A percentile compares a stretch with the other conserved stretches of the same genome.
Evolutionary conservation across 176 grass and related monocot species (phyloP).

Genomic region (Urochloa ruziziensis): DNA sequence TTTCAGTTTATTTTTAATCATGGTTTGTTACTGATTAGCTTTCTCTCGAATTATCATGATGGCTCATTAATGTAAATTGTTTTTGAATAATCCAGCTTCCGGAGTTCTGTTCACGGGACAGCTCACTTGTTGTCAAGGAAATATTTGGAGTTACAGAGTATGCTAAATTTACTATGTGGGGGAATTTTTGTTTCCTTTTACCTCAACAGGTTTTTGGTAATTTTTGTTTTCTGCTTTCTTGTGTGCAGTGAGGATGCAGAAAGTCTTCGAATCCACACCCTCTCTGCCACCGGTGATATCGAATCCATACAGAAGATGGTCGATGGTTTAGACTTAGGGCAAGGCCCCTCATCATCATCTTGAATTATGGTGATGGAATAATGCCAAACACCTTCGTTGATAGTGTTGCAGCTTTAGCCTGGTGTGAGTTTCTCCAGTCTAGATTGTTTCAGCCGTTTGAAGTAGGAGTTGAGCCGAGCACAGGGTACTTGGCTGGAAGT

Average conservation of each 20-base stretch:
- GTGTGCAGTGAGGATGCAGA: conserved; percentile 84
- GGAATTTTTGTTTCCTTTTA: conserved; percentile 15
- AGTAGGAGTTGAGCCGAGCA: background rate
- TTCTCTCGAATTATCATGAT: background rate
- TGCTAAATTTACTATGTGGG: background rate
- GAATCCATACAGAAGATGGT: conserved; percentile 83
- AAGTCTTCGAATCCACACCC: conserved; percentile 57
- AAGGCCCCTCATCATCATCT: conserved; percentile 30
- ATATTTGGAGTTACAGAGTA: conserved; percentile 99
- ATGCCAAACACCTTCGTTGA: background rate
- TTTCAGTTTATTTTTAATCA: background rate
- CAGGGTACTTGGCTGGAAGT: conserved; percentile 19
- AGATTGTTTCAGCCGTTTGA: background rate
- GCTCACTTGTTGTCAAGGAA: conserved; percentile 87
- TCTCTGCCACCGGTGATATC: conserved; percentile 67
- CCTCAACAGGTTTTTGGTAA: background rate
- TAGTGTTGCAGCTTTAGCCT: conserved; percentile 22
- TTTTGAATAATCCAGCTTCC: conserved; percentile 66
- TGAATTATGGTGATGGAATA: conserved; percentile 26
- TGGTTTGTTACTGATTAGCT: background rate
- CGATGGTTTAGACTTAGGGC: conserved; percentile 43
- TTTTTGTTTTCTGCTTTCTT: conserved; percentile 15
- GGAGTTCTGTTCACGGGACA: conserved; percentile 78
- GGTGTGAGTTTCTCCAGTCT: background rate
- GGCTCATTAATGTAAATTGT: conserved; percentile 1